Conservation (phyloP, 2,329 filamentous ascomycete species). For the Aureobasidium musti region DNA sequence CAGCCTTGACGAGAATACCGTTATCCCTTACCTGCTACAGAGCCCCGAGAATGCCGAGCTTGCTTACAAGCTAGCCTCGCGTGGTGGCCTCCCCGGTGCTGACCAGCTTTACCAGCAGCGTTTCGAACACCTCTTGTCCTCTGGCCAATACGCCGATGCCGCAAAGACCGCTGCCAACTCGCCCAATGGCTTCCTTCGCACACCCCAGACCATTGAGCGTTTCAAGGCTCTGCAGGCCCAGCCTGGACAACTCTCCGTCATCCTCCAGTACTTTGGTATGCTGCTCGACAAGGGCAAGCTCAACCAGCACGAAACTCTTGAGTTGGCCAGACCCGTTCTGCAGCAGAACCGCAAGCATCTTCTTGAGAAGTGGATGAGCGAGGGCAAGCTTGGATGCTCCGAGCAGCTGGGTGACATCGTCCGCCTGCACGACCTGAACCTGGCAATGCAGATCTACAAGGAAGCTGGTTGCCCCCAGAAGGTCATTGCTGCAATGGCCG, state of each 20-base stretch:
- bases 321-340: conserved; percentile 88
- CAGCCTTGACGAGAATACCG: conserved; percentile 84
- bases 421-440: conserved; percentile 80
- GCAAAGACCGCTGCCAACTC: conserved; percentile 97
- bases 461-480: conserved; percentile 90
- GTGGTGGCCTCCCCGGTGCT: conserved; percentile 88
- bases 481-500: conserved; percentile 91
- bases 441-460: conserved; percentile 86
- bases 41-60: conserved; percentile 93
- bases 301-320: conserved; percentile 91
- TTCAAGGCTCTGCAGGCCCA: conserved; percentile 85
- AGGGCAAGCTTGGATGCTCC: conserved; percentile 93
- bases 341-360: conserved; percentile 93
- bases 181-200: conserved; percentile 91
- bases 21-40: conserved; percentile 93
- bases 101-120: conserved; percentile 91
- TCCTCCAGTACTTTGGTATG: conserved; percentile 97
- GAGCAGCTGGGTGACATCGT: conserved; percentile 96
- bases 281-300: conserved; percentile 91
- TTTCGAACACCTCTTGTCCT: conserved; percentile 82
- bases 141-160: conserved; percentile 80
- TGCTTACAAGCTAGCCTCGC: conserved; percentile 93
- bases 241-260: conserved; percentile 85
- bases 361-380: conserved; percentile 96
- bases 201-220: conserved; percentile 89